Percentiles rank a stretch among this genome's conserved stretches.
Evolutionary conservation across 768 basidiomycete genomes (phyloP).

Genomic region (Baorangia bicolor): DNA sequence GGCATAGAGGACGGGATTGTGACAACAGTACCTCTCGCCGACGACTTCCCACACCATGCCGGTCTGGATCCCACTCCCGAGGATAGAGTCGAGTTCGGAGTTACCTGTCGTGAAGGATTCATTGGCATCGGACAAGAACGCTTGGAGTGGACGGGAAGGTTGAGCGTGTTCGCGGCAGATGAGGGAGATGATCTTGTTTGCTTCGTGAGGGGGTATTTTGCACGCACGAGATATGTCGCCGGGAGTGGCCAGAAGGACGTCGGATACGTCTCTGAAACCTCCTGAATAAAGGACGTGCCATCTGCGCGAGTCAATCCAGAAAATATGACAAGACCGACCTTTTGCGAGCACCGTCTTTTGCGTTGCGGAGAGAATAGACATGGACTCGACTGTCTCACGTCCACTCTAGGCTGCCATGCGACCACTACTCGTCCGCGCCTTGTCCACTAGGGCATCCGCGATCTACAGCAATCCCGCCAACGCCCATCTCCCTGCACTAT

Average conservation of each 20-base stretch:
- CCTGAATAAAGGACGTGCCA: conserved; percentile 35
- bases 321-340: conserved; percentile 28
- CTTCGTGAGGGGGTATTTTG: conserved; percentile 48
- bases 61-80: conserved; percentile 79
- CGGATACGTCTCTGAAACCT: conserved; percentile 44
- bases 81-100: conserved; percentile 54
- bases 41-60: conserved; percentile 86
- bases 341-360: conserved; percentile 38
- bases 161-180: conserved; percentile 46
- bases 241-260: conserved; percentile 49
- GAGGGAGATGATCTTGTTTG: conserved; percentile 47
- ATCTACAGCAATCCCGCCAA: conserved; percentile 45
- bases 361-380: conserved; percentile 26
- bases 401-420: conserved; percentile 9
- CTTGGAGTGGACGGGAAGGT: conserved; percentile 41
- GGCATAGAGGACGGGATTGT: neutral
- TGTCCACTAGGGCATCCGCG: conserved; percentile 42
- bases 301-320: neutral
- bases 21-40: conserved; percentile 71
- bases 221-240: conserved; percentile 59
- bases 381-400: conserved; percentile 4
- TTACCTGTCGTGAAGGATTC: conserved; percentile 76
- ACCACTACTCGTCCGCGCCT: conserved; percentile 12
- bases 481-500: conserved; percentile 39
- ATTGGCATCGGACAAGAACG: conserved; percentile 36